A percentile compares a stretch with the other conserved stretches of the same genome.
Conservation (phyloP, 2,329 filamentous ascomycete genomes). For the Pseudogymnoascus sp. region DNA sequence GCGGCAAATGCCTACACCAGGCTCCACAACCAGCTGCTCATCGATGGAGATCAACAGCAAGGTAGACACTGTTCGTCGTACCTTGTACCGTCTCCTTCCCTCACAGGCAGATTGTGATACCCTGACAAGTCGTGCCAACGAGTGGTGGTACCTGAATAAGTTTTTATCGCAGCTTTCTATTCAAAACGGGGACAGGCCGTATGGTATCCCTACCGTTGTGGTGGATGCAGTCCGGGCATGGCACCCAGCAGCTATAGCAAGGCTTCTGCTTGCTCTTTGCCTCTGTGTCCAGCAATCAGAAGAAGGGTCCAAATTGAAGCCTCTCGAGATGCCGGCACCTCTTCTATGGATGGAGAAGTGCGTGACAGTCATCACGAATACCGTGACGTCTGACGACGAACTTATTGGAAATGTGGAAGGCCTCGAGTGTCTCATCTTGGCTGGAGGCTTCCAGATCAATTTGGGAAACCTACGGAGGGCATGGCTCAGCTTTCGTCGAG, state of each 20-base stretch:
- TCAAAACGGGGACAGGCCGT: slow-evolving; percentile 1
- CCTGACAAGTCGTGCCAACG: slow-evolving; percentile 17
- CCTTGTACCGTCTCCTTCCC: slow-evolving; percentile 23
- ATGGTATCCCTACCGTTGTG: slow-evolving; percentile 16
- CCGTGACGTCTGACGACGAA: slow-evolving; percentile 39
- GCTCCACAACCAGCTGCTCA: slow-evolving; percentile 13
- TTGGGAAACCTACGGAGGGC: slow-evolving; percentile 41
- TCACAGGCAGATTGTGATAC: slow-evolving; percentile 22
- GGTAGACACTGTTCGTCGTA: slow-evolving; percentile 22
- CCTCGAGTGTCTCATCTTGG: slow-evolving; percentile 42
- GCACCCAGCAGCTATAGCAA: slow-evolving; percentile 22
- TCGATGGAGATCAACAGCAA: slow-evolving; percentile 18
- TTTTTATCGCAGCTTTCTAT: slow-evolving; percentile 14
- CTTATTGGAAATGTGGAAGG: slow-evolving; percentile 41
- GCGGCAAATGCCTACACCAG: slow-evolving; percentile 19
- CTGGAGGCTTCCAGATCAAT: slow-evolving; percentile 39
- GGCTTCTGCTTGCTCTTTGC: slow-evolving; percentile 23
- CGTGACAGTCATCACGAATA: slow-evolving; percentile 14
- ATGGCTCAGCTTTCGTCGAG: slow-evolving; percentile 39
- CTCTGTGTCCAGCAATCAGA: slow-evolving; percentile 25
- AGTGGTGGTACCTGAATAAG: slow-evolving; percentile 23
- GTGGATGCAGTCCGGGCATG: slow-evolving; percentile 18
- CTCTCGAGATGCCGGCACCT: slow-evolving; percentile 17
- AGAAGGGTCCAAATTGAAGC: slow-evolving; percentile 18
- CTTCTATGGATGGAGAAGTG: slow-evolving; percentile 23